Evolutionary conservation across 305 asterid genomes (phyloP), one percentile per base, ranked within the genome.

Genomic region (Fraxinus paxiana): DNA sequence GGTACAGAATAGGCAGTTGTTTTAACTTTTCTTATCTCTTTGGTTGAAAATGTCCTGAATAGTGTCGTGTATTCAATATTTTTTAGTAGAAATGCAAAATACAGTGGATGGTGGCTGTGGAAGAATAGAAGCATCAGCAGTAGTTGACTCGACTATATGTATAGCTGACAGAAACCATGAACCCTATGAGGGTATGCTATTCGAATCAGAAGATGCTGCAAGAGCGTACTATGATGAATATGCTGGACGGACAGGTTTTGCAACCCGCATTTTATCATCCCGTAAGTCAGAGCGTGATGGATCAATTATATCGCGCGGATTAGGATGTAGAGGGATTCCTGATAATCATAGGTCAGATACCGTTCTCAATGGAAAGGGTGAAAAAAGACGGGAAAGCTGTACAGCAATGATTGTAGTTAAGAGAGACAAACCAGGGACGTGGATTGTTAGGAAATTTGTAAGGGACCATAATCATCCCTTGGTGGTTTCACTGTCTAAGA

Each of bases 231-330:
- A 91, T 75, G 89, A 87, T 33, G 91, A 88, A 70, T 91, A 91
- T 87, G 95, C 93, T 72, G 86, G 24, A 9, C 84, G 88, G 48
- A 79, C 71, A 54, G 94, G 97, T 17, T 92, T 91, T 79, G 69
- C 81, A 75, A 87, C 93, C 77, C 90, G 87, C 75, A 86, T 87
- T 78, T 78, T 90, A 74, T 89, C 95, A 3, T 90, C 94, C 65
- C 90, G 94, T 85, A 91, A 91, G 83, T 91, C 96, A 72, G 95
- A 91, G 81, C 88, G 90, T 41, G 96, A 90, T 83, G 93, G 93
- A 22, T 89, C 91, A 43, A 77, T 89, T 56, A 85, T 93, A 87
- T 93, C 92, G 41, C 92, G 94, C 37, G 96, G 93, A 76, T 85
- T 93, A 71, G 97, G 96, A 77, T 93, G 96, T 83, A 89, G 92